Percentiles rank a stretch among this genome's conserved stretches.
These are phyloP conservation scores for Vanrija pseudolonga DNA, from an alignment of 1,284 basidiomycete species.

Conservation along the genomic window DNA sequence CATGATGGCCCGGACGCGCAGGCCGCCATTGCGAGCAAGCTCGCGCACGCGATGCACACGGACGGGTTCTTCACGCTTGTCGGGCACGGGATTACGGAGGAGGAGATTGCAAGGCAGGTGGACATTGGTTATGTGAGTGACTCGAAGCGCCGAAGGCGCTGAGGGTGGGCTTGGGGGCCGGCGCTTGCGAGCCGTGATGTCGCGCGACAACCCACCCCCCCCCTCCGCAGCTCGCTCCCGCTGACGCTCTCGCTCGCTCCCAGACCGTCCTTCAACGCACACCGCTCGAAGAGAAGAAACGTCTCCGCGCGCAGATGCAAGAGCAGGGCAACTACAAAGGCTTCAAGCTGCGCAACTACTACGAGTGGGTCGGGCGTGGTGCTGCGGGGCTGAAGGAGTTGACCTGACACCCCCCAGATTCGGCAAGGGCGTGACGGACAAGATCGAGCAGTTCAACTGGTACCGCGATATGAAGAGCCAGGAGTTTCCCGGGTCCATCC, in stretches of 20 bases:
- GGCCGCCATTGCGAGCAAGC: conserved; percentile 5
- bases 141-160: background rate
- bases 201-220: too few relatives aligned
- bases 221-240: too few relatives aligned
- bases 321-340: conserved; percentile 16
- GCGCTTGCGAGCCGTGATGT: too few relatives aligned
- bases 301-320: conserved; percentile 14
- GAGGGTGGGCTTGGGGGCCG: too few relatives aligned
- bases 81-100: conserved; percentile 12
- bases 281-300: conserved; percentile 19
- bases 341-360: conserved; percentile 24
- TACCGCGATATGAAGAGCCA: conserved; percentile 20
- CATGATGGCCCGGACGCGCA: conserved; percentile 14
- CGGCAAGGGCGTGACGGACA: conserved; percentile 26
- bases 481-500: conserved; percentile 16
- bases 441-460: conserved; percentile 32
- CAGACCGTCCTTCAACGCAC: conserved; percentile 22
- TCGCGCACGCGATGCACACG: conserved; percentile 18
- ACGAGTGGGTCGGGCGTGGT: too few relatives aligned
- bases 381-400: too few relatives aligned
- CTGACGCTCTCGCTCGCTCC: background rate
- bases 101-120: conserved; percentile 20
- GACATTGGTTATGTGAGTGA: conserved; percentile 26
- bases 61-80: conserved; percentile 24
- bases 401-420: too few relatives aligned